Evolutionary conservation across 2,329 filamentous ascomycete genomes (phyloP), one percentile per base, ranked within the genome.

Genomic region (Blumeriella jaapii): DNA sequence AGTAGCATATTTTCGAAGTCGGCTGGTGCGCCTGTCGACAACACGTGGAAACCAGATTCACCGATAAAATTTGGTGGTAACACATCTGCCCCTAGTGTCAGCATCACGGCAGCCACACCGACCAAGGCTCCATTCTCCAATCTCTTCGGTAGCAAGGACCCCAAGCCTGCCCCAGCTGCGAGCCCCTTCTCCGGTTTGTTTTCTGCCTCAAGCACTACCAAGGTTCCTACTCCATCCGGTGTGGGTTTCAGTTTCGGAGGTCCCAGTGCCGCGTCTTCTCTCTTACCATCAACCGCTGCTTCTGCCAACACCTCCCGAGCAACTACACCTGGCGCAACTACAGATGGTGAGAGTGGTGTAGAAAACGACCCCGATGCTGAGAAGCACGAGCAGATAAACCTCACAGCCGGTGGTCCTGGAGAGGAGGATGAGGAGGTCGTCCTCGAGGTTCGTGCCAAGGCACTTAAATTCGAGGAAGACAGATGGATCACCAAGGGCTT

Each of bases 351-450:
- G 9, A 53, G 45, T 34, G 47, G 39, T 29, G 43, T 37, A 18
- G 52, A 52, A 15, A 40, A 34, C 27, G 49, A 51, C 23, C 41
- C 72, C 44, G 72, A 74, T 46, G 67, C 64, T 41, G 71, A 71
- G 52, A 67, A 69, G 53, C 69, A 82, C 41, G 70, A 78, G 55
- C 78, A 83, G 56, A 70, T 83, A 45, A 78, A 79, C 53, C 67
- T 89, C 48, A 76, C 76, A 34, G 66, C 71, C 45, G 71, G 69
- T 36, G 72, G 73, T 11, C 70, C 75, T 25, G 77, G 77, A 15
- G 80, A 87, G 55, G 77, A 82, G 54, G 69, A 83, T 38, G 83
- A 91, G 55, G 68, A 74, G 19, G 63, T 77, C 23, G 55, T 86
- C 13, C 70, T 81, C 55, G 78, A 89, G 53, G 68, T 80, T 10